phyloP scores from a whole-genome alignment of 176 grass and related monocot genomes.

The Olyra latifolia region DNA sequence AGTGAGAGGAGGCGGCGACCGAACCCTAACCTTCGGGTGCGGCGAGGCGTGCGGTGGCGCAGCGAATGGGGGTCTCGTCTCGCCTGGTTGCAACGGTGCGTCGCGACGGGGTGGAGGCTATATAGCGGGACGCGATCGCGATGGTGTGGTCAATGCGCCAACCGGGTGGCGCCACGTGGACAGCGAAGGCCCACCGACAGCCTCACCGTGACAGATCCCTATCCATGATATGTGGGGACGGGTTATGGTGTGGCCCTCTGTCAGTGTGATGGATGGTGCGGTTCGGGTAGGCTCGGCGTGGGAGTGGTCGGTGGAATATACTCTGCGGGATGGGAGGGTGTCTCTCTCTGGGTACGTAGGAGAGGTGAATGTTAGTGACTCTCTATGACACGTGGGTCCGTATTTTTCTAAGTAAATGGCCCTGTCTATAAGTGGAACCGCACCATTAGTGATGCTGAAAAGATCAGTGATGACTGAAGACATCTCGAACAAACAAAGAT shows the following conservation, averaged over 20 bases:
- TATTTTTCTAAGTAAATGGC: background rate
- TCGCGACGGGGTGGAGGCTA: background rate
- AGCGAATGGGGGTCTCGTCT: background rate
- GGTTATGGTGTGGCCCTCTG: rapidly evolving
- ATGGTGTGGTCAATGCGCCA: background rate
- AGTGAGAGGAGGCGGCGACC: background rate
- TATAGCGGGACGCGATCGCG: background rate
- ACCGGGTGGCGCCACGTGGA: background rate
- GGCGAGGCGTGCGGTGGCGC: background rate
- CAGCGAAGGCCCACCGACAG: background rate
- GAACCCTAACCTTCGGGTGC: conserved; percentile 27
- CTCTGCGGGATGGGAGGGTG: too few relatives aligned
- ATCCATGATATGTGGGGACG: background rate
- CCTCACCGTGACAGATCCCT: rapidly evolving
- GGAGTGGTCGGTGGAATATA: conserved; percentile 16
- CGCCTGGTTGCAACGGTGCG: background rate
- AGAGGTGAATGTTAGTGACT: background rate
- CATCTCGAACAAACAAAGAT: background rate
- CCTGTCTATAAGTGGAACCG: background rate
- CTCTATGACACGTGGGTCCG: background rate
- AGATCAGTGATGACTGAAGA: background rate
- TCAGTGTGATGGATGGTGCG: background rate
- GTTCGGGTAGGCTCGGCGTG: background rate
- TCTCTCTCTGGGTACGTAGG: background rate
- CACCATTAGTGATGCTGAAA: background rate